Conservation (phyloP, 1,139 yeast species). For the Saccharomyces hybrid region DNA sequence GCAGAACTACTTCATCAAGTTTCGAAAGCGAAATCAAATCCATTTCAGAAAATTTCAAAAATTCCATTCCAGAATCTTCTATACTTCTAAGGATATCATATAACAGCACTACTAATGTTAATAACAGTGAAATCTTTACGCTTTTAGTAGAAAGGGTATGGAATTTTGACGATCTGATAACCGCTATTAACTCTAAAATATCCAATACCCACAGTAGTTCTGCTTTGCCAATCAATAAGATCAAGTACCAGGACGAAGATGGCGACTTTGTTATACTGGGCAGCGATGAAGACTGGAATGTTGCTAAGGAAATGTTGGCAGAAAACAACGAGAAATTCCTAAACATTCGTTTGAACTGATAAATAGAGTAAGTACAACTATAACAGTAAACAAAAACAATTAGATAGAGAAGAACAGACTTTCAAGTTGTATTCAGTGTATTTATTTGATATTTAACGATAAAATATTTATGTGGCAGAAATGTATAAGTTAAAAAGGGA, state of each 20-base stretch:
- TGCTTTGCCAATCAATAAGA: conserved; percentile 36
- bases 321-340: conserved; percentile 35
- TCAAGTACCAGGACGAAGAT: conserved; percentile 89
- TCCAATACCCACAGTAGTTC: conserved; percentile 28
- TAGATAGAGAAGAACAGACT: background rate
- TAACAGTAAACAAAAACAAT: background rate
- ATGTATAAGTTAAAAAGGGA: background rate
- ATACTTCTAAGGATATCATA: conserved; percentile 35
- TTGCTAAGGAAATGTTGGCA: conserved; percentile 38
- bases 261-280: conserved; percentile 87
- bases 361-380: background rate
- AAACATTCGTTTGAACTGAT: conserved; percentile 33
- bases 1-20: conserved; percentile 27
- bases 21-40: conserved; percentile 34
- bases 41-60: conserved; percentile 35
- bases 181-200: conserved; percentile 33
- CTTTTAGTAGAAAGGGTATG: conserved; percentile 31
- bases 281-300: conserved; percentile 64
- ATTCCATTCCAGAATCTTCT: conserved; percentile 33
- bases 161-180: conserved; percentile 30
- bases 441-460: background rate
- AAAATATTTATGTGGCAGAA: background rate
- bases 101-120: conserved; percentile 35
- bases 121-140: background rate
- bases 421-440: background rate